A percentile compares a stretch with the other conserved stretches of the same genome.
phyloP scores from a whole-genome alignment of 306 rosid species.

The Trifolium pratense region DNA sequence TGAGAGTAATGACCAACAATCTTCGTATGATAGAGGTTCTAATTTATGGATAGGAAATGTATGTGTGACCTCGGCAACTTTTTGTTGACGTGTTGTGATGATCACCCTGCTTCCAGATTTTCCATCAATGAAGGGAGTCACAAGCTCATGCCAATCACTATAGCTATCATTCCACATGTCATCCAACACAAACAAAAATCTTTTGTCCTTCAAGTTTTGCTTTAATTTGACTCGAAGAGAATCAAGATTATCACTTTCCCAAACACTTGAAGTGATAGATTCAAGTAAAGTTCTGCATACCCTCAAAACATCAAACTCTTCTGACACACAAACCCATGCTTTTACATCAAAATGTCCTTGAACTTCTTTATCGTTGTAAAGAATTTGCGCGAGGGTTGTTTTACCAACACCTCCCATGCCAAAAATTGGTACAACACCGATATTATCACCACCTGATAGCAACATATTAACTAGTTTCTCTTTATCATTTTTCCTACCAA shows the following conservation, averaged over 20 bases:
- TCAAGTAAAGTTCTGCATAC: neutral
- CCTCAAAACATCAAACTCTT: slow-evolving; percentile 16
- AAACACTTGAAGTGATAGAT: neutral
- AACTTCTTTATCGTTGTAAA: neutral
- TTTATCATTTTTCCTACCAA: slow-evolving; percentile 43
- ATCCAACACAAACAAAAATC: neutral
- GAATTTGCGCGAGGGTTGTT: neutral
- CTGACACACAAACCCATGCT: slow-evolving; percentile 10
- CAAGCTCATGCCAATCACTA: neutral
- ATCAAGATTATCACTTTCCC: neutral
- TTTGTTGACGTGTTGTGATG: slow-evolving; percentile 29
- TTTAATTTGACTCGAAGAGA: slow-evolving; percentile 9
- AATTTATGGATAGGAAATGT: slow-evolving; percentile 41
- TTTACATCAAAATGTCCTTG: slow-evolving; percentile 1
- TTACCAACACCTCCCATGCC: slow-evolving; percentile 24
- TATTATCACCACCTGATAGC: neutral
- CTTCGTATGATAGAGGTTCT: slow-evolving; percentile 38
- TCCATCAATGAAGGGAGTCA: slow-evolving; percentile 7
- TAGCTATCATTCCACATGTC: neutral
- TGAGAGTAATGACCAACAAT: slow-evolving; percentile 47
- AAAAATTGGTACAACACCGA: slow-evolving; percentile 23
- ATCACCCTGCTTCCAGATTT: neutral
- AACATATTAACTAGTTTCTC: slow-evolving; percentile 1
- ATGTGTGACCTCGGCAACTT: slow-evolving; percentile 48
- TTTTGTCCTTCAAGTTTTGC: slow-evolving; percentile 1